These are phyloP conservation scores for Hibiscus syriacus DNA, from an alignment of 345 rosid species.

Conservation along the genomic window DNA sequence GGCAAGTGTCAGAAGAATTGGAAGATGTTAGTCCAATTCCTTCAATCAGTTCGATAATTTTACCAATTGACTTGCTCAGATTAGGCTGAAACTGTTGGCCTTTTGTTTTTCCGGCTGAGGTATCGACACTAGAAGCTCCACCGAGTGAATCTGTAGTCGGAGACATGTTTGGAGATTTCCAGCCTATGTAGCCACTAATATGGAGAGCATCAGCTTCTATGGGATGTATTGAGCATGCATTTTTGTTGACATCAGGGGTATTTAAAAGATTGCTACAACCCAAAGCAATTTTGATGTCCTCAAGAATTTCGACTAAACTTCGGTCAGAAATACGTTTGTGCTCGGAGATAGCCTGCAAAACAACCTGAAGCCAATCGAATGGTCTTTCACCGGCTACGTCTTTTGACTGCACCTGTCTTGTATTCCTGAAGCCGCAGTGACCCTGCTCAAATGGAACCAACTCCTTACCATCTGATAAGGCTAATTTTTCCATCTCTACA, in stretches of 20 bases:
- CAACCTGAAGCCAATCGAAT: constrained; percentile 93
- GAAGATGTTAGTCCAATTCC: constrained; percentile 14
- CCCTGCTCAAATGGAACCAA: constrained; percentile 20
- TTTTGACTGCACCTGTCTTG: constrained; percentile 16
- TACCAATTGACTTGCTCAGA: constrained; percentile 31
- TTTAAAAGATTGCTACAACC: constrained; percentile 38
- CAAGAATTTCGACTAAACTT: constrained; percentile 45
- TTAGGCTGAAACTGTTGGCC: constrained; percentile 15
- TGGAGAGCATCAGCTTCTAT: constrained; percentile 26
- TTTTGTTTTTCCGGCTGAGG: constrained; percentile 5
- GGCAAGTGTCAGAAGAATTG: not conserved
- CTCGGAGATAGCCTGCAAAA: constrained; percentile 60
- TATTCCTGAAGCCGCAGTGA: constrained; percentile 5
- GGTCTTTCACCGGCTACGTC: constrained; percentile 26
- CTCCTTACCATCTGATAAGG: constrained; percentile 31
- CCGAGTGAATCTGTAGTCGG: constrained; percentile 6
- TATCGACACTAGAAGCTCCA: constrained; percentile 18
- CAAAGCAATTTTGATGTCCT: constrained; percentile 74
- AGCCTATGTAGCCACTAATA: constrained; percentile 28
- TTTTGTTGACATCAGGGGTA: constrained; percentile 7
- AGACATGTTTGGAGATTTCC: constrained; percentile 28
- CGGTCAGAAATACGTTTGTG: constrained; percentile 59
- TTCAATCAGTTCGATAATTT: constrained; percentile 36
- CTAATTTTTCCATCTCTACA: constrained; percentile 77
- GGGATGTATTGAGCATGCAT: constrained; percentile 7